Evolutionary conservation across 495 filamentous ascomycete genomes (phyloP), one percentile per base, ranked within the genome.

Genomic region (Penicillium bovifimosum): DNA sequence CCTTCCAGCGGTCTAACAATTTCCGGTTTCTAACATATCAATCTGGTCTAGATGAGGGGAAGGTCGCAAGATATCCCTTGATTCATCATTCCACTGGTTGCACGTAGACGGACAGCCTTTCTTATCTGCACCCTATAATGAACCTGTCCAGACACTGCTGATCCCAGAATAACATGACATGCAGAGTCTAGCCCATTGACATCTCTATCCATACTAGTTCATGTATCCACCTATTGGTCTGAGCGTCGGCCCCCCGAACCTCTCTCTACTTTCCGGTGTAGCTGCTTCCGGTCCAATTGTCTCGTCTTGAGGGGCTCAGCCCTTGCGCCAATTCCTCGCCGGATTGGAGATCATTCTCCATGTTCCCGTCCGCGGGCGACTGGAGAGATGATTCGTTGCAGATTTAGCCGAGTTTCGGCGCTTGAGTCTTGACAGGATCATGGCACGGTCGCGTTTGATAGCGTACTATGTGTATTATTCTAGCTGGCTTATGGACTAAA

Each of bases 381-480:
- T 50, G 51, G 46, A 14, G 24, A 43, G 27, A 24, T 34, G 52
- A 33, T 27, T 56, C 54, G 60, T 61, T 49, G 52, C 50, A 24
- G 5, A 39, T 48, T 43, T 43, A 48, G 56, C 58, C 61, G 61
- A 49, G 52, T 28, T 43, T 64, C 58, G 61, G 58, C 58, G 55
- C 50, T 58, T 53, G 46, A 31, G 54, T 52, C 50, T 58, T 53
- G 46, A 31, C 24, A 9, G 17, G 20, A 45, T 18, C n/a, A 26
- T 2, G 46, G n/a, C 17, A 36, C 29, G 35, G 38, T 24, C 14
- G 36, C 27, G 16, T 50, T 50, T 6, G 28, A 41, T 29, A 41
- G 27, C 32, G 27, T 36, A 27, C 27, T 43, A 31, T 43, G 5
- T 43, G 4, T 6, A 41, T 13, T 26, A 6, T 18, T 5, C 8